These are phyloP conservation scores for Entrophospora sp. DNA, from an alignment of 192 early-diverging fungal genomes.

Conservation along the genomic window DNA sequence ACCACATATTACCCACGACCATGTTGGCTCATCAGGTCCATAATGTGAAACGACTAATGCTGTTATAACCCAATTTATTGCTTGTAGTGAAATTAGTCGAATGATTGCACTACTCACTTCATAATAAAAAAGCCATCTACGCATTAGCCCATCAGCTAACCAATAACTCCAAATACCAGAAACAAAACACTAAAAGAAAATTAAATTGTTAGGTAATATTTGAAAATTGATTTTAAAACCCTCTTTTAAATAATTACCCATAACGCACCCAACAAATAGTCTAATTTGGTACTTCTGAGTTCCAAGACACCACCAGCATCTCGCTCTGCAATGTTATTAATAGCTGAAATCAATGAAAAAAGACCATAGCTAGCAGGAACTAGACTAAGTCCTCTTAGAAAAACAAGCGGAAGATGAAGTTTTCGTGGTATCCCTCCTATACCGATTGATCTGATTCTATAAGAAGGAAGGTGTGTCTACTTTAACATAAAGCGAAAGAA, in stretches of 20 bases:
- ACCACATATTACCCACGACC: slow-evolving; percentile 48
- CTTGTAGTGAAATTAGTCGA: slow-evolving; percentile 41
- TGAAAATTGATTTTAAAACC: background rate
- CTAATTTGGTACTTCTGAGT: slow-evolving; percentile 29
- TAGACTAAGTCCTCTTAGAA: slow-evolving; percentile 28
- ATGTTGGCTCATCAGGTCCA: slow-evolving; percentile 47
- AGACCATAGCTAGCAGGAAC: slow-evolving; percentile 29
- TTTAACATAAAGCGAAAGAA: too few species aligned
- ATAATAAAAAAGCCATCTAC: slow-evolving; percentile 50
- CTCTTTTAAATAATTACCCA: slow-evolving; percentile 27
- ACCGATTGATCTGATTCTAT: background rate
- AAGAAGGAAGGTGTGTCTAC: slow-evolving; percentile 2
- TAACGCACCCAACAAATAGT: slow-evolving; percentile 30
- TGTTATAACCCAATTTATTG: slow-evolving; percentile 46
- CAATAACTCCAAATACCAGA: slow-evolving; percentile 50
- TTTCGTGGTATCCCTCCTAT: slow-evolving; percentile 21
- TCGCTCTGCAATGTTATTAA: slow-evolving; percentile 14
- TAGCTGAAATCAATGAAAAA: slow-evolving; percentile 20
- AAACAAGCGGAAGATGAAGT: slow-evolving; percentile 25
- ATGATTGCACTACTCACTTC: slow-evolving; percentile 42
- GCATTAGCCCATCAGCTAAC: slow-evolving; percentile 44
- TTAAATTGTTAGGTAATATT: background rate
- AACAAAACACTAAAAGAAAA: slow-evolving; percentile 36
- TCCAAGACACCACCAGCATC: slow-evolving; percentile 26
- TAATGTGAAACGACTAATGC: slow-evolving; percentile 38